Conservation (phyloP, 352 stramenopile genomes). For the Phytopythium aichiense region DNA sequence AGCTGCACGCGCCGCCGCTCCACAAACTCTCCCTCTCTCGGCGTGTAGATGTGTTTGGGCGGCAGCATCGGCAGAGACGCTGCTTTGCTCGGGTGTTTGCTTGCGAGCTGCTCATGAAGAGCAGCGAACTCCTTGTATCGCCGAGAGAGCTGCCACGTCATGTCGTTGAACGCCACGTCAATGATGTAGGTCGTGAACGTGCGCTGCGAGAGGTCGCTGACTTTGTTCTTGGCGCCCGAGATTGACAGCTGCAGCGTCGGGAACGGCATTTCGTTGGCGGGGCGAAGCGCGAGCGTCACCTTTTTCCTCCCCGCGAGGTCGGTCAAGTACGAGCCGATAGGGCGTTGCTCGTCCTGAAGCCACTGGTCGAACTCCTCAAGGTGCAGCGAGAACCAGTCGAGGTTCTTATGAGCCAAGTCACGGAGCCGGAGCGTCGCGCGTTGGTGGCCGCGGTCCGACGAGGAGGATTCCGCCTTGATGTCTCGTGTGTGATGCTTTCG, state of each 20-base stretch:
- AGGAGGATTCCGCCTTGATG: not conserved
- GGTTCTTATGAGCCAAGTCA: conserved; percentile 16
- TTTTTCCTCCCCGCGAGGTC: conserved; percentile 19
- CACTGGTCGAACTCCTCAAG: conserved; percentile 31
- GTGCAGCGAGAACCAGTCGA: conserved; percentile 49
- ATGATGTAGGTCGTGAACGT: conserved; percentile 70
- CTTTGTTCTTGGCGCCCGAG: conserved; percentile 61
- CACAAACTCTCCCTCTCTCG: conserved; percentile 59
- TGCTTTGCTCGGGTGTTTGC: conserved; percentile 31
- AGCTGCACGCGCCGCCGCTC: conserved; percentile 54
- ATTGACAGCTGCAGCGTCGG: conserved; percentile 61
- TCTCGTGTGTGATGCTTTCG: conserved; percentile 14
- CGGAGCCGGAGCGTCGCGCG: not conserved
- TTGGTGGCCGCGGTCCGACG: not conserved
- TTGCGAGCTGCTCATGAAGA: conserved; percentile 27
- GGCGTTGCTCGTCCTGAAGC: conserved; percentile 51
- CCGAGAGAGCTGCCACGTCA: conserved; percentile 60
- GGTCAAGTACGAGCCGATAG: conserved; percentile 38
- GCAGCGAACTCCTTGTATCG: conserved; percentile 68
- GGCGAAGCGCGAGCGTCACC: conserved; percentile 27
- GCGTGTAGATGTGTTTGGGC: conserved; percentile 65
- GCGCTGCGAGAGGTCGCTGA: conserved; percentile 74
- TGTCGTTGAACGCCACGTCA: conserved; percentile 63
- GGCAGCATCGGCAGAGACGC: conserved; percentile 39
- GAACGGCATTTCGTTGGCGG: conserved; percentile 54